Conservation (phyloP, 129 eudicot genomes). For the Gnaphalium uliginosum region DNA sequence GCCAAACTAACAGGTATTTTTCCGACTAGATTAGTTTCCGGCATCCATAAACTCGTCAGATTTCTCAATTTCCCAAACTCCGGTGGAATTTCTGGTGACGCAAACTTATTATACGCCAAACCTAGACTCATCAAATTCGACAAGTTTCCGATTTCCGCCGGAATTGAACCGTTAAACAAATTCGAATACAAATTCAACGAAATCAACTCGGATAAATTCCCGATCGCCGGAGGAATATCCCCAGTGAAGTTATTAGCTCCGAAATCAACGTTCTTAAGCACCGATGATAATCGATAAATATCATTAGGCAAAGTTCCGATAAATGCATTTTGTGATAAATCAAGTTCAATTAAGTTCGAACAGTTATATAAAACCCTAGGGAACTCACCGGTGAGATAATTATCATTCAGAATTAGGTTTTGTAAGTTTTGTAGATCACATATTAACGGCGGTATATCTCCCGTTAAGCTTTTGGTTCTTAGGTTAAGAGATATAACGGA, state of each 20-base stretch:
- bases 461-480: conserved; percentile 20
- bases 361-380: conserved; percentile 60
- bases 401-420: conserved; percentile 35
- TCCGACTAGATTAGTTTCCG: conserved; percentile 46
- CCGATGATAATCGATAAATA: conserved; percentile 44
- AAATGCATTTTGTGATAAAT: conserved; percentile 56
- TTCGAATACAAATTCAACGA: conserved; percentile 43
- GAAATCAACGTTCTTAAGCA: conserved; percentile 43
- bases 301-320: conserved; percentile 60
- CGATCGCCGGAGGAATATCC: conserved; percentile 70
- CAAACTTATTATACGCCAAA: conserved; percentile 59
- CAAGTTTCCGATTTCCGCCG: conserved; percentile 67
- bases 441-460: conserved; percentile 47
- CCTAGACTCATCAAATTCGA: conserved; percentile 34
- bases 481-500: conserved; percentile 42
- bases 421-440: conserved; percentile 54
- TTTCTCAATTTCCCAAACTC: conserved; percentile 65
- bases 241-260: conserved; percentile 85
- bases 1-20: conserved; percentile 55
- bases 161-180: conserved; percentile 69
- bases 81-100: conserved; percentile 53
- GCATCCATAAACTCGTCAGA: conserved; percentile 53
- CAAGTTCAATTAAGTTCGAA: conserved; percentile 43
- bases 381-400: conserved; percentile 57
- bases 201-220: conserved; percentile 41